A percentile compares a stretch with the other conserved stretches of the same genome.
phyloP scores from a whole-genome alignment of 352 stramenopile species.

The Phytophthora cryptogea region DNA sequence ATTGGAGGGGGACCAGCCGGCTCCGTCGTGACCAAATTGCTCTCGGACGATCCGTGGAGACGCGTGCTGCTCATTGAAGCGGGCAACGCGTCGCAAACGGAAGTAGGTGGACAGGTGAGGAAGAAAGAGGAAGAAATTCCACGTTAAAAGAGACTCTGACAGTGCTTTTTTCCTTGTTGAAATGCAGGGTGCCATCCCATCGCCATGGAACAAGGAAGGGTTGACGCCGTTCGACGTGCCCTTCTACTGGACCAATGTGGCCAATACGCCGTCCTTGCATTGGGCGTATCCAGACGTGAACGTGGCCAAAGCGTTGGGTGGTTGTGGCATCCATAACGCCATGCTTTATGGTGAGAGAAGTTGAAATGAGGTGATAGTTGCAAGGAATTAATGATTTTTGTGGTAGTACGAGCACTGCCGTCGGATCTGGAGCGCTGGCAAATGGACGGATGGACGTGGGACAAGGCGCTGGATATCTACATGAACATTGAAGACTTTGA shows the following conservation, averaged over 20 bases:
- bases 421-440: conserved; percentile 80
- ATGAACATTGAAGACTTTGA: conserved; percentile 78
- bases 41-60: conserved; percentile 59
- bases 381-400: background rate
- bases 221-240: conserved; percentile 86
- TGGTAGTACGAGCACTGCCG: conserved; percentile 64
- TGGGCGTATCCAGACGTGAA: conserved; percentile 85
- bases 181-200: conserved; percentile 45
- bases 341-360: conserved; percentile 83
- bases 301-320: conserved; percentile 83
- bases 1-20: conserved; percentile 65
- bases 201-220: conserved; percentile 36
- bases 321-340: conserved; percentile 90
- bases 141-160: background rate
- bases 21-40: conserved; percentile 52
- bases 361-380: background rate
- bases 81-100: conserved; percentile 54
- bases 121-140: background rate
- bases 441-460: conserved; percentile 77
- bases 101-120: conserved; percentile 56
- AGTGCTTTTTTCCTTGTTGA: background rate
- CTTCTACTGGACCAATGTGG: conserved; percentile 85
- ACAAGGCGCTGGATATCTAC: conserved; percentile 73
- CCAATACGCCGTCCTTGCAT: conserved; percentile 64
- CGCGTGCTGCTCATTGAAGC: conserved; percentile 74